Percentiles rank a stretch among this genome's conserved stretches.
phyloP scores from a whole-genome alignment of 805 yeast genomes.

The Zygoascus tannicola region DNA sequence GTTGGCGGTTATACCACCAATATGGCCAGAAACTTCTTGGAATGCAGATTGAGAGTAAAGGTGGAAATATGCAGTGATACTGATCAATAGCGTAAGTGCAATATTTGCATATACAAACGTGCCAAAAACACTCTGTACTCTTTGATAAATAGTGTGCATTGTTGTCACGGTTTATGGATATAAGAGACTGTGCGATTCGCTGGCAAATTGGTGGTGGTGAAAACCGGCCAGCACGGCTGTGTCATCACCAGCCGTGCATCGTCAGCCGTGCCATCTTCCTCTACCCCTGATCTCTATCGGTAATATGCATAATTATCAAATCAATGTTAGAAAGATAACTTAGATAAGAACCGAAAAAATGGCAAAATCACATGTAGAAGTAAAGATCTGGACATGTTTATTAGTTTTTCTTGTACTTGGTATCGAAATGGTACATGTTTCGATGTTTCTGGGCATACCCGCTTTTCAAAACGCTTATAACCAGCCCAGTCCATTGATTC shows the following conservation, averaged over 20 bases:
- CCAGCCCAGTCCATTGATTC: not conserved
- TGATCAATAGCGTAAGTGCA: conserved; percentile 23
- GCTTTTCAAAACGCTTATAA: conserved; percentile 4
- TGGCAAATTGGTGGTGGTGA: not conserved
- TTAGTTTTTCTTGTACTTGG: conserved; percentile 1
- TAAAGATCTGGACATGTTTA: not conserved
- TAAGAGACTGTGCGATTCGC: too few relatives aligned
- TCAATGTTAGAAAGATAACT: too few relatives aligned
- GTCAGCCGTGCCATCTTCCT: too few relatives aligned
- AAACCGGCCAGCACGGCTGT: not conserved
- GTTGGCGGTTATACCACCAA: not conserved
- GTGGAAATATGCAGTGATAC: conserved; percentile 21
- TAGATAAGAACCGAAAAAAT: too few relatives aligned
- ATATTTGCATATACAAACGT: conserved; percentile 26
- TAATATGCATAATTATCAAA: too few relatives aligned
- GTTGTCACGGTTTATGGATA: too few relatives aligned
- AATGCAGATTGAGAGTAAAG: conserved; percentile 12
- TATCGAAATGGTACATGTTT: conserved; percentile 7
- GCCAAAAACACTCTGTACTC: conserved; percentile 28
- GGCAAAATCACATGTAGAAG: too few relatives aligned
- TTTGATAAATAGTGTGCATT: conserved; percentile 28
- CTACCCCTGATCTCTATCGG: too few relatives aligned
- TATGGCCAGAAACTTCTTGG: not conserved
- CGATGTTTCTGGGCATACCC: conserved; percentile 5
- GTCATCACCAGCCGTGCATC: not conserved